Conservation (phyloP, 106 monocot species). For the Allium sativum region DNA sequence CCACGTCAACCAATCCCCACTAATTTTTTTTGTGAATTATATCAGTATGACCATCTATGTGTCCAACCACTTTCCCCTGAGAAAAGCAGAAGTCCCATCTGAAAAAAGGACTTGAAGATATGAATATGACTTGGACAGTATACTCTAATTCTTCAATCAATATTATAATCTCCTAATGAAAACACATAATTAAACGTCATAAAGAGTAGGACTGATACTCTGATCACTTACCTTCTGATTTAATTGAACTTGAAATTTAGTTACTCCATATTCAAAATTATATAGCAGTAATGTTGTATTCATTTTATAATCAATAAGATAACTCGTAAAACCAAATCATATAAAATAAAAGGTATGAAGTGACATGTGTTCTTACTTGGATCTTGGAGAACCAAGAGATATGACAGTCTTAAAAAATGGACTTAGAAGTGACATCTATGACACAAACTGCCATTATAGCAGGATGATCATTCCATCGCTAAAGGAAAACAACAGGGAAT, state of each 20-base stretch:
- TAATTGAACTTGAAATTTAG: no score
- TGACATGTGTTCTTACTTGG: conserved; percentile 45
- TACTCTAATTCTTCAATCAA: no score
- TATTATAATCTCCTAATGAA: no score
- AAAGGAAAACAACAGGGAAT: conserved; percentile 19
- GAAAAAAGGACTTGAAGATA: conserved; percentile 13
- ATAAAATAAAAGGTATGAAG: neutral
- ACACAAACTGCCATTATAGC: conserved; percentile 98
- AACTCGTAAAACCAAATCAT: no score
- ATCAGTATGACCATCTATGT: conserved; percentile 91
- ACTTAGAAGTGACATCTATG: conserved; percentile 80
- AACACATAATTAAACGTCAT: no score
- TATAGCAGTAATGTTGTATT: no score
- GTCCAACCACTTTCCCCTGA: conserved; percentile 66
- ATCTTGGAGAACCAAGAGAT: conserved; percentile 93
- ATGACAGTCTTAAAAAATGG: conserved; percentile 77
- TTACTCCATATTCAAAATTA: no score
- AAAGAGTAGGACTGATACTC: no score
- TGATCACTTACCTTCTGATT: no score
- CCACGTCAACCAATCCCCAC: conserved; percentile 86
- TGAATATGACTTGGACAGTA: no score
- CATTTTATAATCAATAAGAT: no score
- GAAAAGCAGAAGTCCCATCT: conserved; percentile 97
- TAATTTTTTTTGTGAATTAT: conserved; percentile 84
- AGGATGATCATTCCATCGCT: conserved; percentile 94